phyloP scores from a whole-genome alignment of 2,329 filamentous ascomycete genomes.

The Cytospora chrysosperma region DNA sequence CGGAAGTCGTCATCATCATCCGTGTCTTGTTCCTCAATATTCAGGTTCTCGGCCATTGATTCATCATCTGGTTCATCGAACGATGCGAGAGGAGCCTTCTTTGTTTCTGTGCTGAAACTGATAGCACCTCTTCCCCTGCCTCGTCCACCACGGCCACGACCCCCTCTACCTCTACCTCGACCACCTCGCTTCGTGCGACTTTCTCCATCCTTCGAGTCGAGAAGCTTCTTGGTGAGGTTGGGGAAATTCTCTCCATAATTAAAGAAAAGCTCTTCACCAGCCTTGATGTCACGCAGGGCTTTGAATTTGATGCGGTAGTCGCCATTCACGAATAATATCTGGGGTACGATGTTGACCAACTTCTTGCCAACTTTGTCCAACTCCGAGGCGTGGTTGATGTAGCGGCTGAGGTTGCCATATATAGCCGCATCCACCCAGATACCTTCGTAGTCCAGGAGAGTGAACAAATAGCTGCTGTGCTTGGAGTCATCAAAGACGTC shows the following conservation, averaged over 20 bases:
- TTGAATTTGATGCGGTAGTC: constrained; percentile 75
- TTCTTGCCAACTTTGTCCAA: constrained; percentile 43
- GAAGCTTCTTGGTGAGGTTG: constrained; percentile 55
- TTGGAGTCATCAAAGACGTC: constrained; percentile 62
- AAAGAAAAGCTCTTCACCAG: constrained; percentile 78
- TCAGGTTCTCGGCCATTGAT: background rate
- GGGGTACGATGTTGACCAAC: constrained; percentile 59
- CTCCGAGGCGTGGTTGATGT: constrained; percentile 74
- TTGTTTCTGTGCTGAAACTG: constrained; percentile 21
- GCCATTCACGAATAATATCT: constrained; percentile 70
- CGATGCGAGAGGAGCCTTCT: constrained; percentile 13
- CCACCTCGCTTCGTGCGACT: constrained; percentile 14
- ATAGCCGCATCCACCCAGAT: constrained; percentile 73
- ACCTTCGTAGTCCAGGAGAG: constrained; percentile 57
- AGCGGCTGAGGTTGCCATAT: constrained; percentile 77
- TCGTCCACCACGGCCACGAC: constrained; percentile 21
- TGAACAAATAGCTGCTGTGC: constrained; percentile 65
- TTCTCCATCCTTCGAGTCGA: constrained; percentile 42
- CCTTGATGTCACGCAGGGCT: constrained; percentile 63
- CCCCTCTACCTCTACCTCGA: constrained; percentile 13
- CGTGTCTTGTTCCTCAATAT: constrained; percentile 27
- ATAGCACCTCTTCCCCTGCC: constrained; percentile 20
- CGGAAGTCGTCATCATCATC: constrained; percentile 25
- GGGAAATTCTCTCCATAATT: constrained; percentile 73
- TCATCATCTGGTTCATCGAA: constrained; percentile 18